Conservation (phyloP, 176 grass and related monocot species). For the Tillandsia leiboldiana region DNA sequence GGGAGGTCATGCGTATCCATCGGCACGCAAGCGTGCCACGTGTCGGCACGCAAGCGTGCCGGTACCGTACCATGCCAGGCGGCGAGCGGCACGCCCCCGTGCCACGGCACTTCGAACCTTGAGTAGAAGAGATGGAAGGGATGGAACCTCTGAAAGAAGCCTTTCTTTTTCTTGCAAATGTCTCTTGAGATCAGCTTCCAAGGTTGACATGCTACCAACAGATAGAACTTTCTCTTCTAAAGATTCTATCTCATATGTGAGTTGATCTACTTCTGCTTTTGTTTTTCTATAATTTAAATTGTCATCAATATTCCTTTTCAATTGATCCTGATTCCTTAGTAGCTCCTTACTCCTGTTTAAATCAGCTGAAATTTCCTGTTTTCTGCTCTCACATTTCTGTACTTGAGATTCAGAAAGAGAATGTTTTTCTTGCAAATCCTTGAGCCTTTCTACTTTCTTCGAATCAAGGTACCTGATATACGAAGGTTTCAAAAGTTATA, state of each 20-base stretch:
- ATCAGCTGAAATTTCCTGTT: slow-evolving; percentile 41
- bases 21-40: too few relatives aligned
- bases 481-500: not conserved
- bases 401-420: slow-evolving; percentile 35
- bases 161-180: slow-evolving; percentile 78
- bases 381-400: slow-evolving; percentile 39
- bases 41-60: too few relatives aligned
- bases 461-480: slow-evolving; percentile 64
- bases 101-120: too few relatives aligned
- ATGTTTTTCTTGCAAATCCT: slow-evolving; percentile 50
- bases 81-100: too few relatives aligned
- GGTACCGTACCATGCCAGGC: too few relatives aligned
- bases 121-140: not conserved
- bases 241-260: slow-evolving; percentile 65
- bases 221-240: slow-evolving; percentile 61
- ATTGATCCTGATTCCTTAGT: slow-evolving; percentile 61
- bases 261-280: slow-evolving; percentile 70
- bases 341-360: slow-evolving; percentile 74
- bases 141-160: slow-evolving; percentile 81
- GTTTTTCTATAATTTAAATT: slow-evolving; percentile 91
- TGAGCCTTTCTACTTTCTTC: slow-evolving; percentile 62
- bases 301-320: slow-evolving; percentile 98
- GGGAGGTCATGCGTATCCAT: too few relatives aligned
- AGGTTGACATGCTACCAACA: slow-evolving; percentile 59
- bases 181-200: slow-evolving; percentile 79